Conservation (phyloP, 345 rosid genomes). For the Populus euphratica region DNA sequence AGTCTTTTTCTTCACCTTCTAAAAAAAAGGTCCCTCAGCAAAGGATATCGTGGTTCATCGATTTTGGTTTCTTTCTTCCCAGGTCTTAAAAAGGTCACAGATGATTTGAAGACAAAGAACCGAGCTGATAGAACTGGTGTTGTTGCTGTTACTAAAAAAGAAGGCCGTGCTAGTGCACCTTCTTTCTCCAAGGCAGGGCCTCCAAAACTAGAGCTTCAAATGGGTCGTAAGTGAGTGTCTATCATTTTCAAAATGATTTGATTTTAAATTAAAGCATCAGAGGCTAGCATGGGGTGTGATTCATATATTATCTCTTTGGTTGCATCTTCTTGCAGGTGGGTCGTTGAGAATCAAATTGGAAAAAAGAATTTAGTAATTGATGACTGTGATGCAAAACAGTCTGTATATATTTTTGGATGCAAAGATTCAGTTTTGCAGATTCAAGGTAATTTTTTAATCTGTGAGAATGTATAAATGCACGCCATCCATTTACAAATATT, state of each 20-base stretch:
- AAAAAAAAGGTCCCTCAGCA: not conserved
- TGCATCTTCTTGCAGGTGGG: conserved; percentile 64
- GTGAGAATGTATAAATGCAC: not conserved
- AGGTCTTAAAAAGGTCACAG: conserved; percentile 88
- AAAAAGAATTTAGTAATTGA: conserved; percentile 74
- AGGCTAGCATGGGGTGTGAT: conserved; percentile 7
- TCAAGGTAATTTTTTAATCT: conserved; percentile 44
- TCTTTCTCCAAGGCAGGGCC: conserved; percentile 73
- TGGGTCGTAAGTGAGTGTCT: conserved; percentile 89
- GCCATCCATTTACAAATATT: not conserved
- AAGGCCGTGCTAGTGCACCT: conserved; percentile 39
- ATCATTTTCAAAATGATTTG: not conserved
- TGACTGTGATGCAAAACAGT: conserved; percentile 89
- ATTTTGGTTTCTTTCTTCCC: conserved; percentile 9
- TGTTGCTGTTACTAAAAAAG: conserved; percentile 59
- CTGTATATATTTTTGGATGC: conserved; percentile 92
- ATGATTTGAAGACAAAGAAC: conserved; percentile 92
- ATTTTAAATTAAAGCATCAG: conserved; percentile 4
- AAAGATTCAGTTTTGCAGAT: conserved; percentile 95
- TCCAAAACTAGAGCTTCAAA: conserved; percentile 91
- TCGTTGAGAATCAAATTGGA: conserved; percentile 92
- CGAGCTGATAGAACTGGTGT: conserved; percentile 66
- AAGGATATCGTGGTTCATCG: not conserved
- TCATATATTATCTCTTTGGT: conserved; percentile 10
- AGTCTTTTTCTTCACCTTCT: conserved; percentile 6